Evolutionary conservation across 2,329 filamentous ascomycete genomes (phyloP).

Genomic region (Coniella vitis): DNA sequence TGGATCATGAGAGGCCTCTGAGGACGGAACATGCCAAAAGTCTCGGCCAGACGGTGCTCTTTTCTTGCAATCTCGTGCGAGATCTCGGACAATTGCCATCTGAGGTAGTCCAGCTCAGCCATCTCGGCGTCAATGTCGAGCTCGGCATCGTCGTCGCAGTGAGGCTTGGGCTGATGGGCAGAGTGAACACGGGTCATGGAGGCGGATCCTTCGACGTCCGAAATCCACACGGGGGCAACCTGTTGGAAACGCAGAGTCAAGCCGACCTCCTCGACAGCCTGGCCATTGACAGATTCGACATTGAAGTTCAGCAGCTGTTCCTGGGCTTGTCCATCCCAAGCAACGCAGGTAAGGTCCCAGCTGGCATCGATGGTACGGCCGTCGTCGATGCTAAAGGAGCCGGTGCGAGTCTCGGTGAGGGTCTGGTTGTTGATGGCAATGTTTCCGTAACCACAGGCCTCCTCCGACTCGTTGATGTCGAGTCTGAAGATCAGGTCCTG

Average conservation of each 20-base stretch:
- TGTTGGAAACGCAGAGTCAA: conserved; percentile 42
- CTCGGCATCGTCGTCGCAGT: conserved; percentile 18
- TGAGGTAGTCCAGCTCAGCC: conserved; percentile 37
- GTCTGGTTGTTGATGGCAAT: conserved; percentile 39
- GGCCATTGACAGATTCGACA: conserved; percentile 36
- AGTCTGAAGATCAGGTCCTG: conserved; percentile 29
- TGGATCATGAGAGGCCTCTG: conserved; percentile 22
- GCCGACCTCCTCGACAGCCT: conserved; percentile 29
- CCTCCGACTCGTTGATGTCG: conserved; percentile 36
- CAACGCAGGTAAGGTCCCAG: conserved; percentile 42
- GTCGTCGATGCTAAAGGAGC: conserved; percentile 32
- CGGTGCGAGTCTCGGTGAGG: conserved; percentile 36
- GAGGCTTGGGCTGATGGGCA: conserved; percentile 17
- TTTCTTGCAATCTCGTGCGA: conserved; percentile 36
- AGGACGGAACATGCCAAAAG: conserved; percentile 23
- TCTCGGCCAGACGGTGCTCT: conserved; percentile 32
- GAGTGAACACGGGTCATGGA: conserved; percentile 24
- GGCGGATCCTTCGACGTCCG: conserved; percentile 34
- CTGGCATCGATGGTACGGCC: conserved; percentile 34
- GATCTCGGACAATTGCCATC: conserved; percentile 34
- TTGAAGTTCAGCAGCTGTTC: conserved; percentile 39
- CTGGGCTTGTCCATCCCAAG: conserved; percentile 30
- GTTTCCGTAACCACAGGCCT: conserved; percentile 40
- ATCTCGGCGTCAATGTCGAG: conserved; percentile 34
- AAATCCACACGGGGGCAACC: conserved; percentile 33